Conservation (phyloP, 106 monocot species). For the Hemerocallis citrina region DNA sequence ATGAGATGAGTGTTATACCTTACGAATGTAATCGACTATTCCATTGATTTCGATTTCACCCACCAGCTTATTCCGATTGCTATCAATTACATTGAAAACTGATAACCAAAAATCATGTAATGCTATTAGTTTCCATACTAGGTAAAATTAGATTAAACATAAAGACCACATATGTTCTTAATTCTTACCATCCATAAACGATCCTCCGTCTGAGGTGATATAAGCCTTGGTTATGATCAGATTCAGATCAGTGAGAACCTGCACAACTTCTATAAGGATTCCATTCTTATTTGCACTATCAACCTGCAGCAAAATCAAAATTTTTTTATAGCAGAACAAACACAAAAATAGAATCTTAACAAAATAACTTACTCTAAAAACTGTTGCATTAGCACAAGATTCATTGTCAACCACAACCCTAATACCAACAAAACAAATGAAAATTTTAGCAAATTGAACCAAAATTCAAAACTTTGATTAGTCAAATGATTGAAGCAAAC, state of each 20-base stretch:
- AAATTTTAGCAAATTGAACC: not conserved
- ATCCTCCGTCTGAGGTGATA: conserved; percentile 90
- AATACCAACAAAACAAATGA: conserved; percentile 1
- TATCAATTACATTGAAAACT: too few relatives aligned
- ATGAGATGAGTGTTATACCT: too few relatives aligned
- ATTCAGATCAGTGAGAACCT: conserved; percentile 81
- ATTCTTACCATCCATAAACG: conserved; percentile 97
- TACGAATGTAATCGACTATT: too few relatives aligned
- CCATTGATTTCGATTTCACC: too few relatives aligned
- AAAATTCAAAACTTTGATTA: not conserved
- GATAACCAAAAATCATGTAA: too few relatives aligned
- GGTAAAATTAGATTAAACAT: too few relatives aligned
- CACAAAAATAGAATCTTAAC: not conserved
- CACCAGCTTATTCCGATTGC: too few relatives aligned
- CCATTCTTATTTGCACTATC: conserved; percentile 92
- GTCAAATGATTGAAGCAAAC: conserved; percentile 18
- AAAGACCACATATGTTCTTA: too few relatives aligned
- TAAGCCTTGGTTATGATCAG: conserved; percentile 82
- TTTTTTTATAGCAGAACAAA: not conserved
- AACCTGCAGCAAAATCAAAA: conserved; percentile 30
- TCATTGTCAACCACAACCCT: conserved; percentile 89
- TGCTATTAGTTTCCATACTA: too few relatives aligned
- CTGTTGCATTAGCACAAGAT: conserved; percentile 70
- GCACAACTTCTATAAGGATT: conserved; percentile 83
- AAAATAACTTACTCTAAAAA: conserved; percentile 43